Conservation (phyloP, 2,329 filamentous ascomycete species). For the Trichoderma endophyticum region DNA sequence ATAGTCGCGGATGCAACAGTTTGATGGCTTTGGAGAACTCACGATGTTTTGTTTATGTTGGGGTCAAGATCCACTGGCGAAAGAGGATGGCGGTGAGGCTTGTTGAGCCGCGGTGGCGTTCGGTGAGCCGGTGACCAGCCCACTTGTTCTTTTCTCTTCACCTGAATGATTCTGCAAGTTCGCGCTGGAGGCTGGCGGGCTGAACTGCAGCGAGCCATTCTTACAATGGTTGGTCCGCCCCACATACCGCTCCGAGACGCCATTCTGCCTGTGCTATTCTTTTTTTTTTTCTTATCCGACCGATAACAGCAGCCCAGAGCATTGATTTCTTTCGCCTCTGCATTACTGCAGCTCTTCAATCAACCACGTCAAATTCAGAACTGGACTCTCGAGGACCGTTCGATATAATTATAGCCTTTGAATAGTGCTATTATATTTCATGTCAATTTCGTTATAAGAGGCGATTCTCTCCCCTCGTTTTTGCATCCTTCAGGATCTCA, state of each 20-base stretch:
- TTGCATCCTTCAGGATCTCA: neutral
- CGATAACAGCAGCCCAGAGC: neutral
- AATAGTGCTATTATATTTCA: neutral
- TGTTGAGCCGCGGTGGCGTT: constrained; percentile 20
- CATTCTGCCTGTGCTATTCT: neutral
- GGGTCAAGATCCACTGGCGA: constrained; percentile 15
- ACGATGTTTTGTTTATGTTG: constrained; percentile 24
- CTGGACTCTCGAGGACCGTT: neutral
- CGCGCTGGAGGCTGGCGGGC: neutral
- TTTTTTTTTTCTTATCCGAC: neutral
- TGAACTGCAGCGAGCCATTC: neutral
- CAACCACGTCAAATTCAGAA: neutral
- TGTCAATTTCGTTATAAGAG: neutral
- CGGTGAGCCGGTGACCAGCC: constrained; percentile 18
- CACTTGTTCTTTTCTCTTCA: constrained; percentile 24
- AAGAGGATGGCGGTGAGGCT: constrained; percentile 18
- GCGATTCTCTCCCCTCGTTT: neutral
- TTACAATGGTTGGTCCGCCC: neutral
- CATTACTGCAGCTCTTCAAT: neutral
- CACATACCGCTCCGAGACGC: neutral
- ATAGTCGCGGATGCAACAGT: constrained; percentile 30
- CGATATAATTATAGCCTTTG: neutral
- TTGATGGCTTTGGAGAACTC: constrained; percentile 18
- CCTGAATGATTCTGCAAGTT: constrained; percentile 33
- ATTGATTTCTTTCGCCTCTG: neutral